These are phyloP conservation scores for Stevia rebaudiana DNA, from an alignment of 140 eudicot genomes.

Conservation along the genomic window DNA sequence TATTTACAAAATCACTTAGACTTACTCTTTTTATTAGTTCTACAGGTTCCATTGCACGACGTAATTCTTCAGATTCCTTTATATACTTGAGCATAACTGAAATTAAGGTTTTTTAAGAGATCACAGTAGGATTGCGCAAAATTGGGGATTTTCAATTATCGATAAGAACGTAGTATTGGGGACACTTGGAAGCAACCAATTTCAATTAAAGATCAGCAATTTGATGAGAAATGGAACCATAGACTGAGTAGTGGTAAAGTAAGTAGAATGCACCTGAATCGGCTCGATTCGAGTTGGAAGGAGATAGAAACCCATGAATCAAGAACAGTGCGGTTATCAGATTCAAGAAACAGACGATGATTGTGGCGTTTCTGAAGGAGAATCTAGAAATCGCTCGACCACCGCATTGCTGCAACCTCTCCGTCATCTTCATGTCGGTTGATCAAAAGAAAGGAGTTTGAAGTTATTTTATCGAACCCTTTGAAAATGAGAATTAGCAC, in stretches of 20 bases:
- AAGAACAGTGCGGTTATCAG: slow-evolving; percentile 52
- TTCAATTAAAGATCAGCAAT: neutral
- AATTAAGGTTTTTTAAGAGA: slow-evolving; percentile 1
- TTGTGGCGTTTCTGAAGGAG: slow-evolving; percentile 69
- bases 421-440: slow-evolving; percentile 11
- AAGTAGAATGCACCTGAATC: slow-evolving; percentile 37
- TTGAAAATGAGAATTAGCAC: neutral
- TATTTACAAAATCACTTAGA: neutral
- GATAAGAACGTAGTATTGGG: neutral
- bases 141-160: slow-evolving; percentile 3
- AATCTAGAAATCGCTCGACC: slow-evolving; percentile 35
- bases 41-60: slow-evolving; percentile 69
- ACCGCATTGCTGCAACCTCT: slow-evolving; percentile 51
- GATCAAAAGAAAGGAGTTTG: neutral
- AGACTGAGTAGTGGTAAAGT: neutral
- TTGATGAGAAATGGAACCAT: neutral
- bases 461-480: neutral
- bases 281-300: slow-evolving; percentile 37
- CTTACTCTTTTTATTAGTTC: slow-evolving; percentile 81
- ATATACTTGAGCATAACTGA: slow-evolving; percentile 47
- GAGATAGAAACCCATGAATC: slow-evolving; percentile 48
- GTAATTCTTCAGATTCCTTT: slow-evolving; percentile 78
- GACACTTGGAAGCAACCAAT: neutral
- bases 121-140: neutral
- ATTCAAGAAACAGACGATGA: slow-evolving; percentile 62